phyloP scores from a whole-genome alignment of 1,284 basidiomycete species.

The Leccinum fallax region DNA sequence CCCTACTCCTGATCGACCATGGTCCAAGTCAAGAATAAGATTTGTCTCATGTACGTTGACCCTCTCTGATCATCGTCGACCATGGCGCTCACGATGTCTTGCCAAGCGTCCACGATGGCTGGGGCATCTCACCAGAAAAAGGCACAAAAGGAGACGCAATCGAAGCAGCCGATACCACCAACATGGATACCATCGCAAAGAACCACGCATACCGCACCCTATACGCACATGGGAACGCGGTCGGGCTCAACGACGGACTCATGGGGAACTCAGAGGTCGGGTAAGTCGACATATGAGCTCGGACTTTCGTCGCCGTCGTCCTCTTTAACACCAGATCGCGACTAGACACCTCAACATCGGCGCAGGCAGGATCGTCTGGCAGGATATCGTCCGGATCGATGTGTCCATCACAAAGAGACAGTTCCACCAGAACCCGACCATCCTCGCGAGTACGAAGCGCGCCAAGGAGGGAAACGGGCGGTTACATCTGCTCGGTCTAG shows the following conservation, averaged over 20 bases:
- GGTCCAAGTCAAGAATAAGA: slow-evolving; percentile 77
- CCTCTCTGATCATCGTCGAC: not conserved
- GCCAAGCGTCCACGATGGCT: slow-evolving; percentile 88
- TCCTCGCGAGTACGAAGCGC: slow-evolving; percentile 71
- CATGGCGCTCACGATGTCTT: slow-evolving; percentile 1
- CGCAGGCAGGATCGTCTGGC: slow-evolving; percentile 91
- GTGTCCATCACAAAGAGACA: slow-evolving; percentile 85
- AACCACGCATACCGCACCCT: slow-evolving; percentile 46
- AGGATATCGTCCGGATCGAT: slow-evolving; percentile 92
- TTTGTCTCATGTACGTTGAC: slow-evolving; percentile 80
- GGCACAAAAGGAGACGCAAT: slow-evolving; percentile 87
- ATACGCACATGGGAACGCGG: slow-evolving; percentile 84
- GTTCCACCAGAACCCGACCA: slow-evolving; percentile 78
- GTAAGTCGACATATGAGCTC: slow-evolving; percentile 46
- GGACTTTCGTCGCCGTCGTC: not conserved
- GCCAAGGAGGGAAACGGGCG: slow-evolving; percentile 83
- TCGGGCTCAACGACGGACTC: slow-evolving; percentile 86
- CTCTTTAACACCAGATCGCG: not conserved
- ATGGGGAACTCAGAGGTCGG: slow-evolving; percentile 98
- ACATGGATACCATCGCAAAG: slow-evolving; percentile 77
- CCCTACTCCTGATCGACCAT: slow-evolving; percentile 19
- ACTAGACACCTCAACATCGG: slow-evolving; percentile 88
- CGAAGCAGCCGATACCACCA: slow-evolving; percentile 75
- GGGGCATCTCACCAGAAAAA: slow-evolving; percentile 74
- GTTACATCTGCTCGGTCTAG: slow-evolving; percentile 82